Conservation (phyloP, 441 rosid genomes). For the Omphalea diandra region DNA sequence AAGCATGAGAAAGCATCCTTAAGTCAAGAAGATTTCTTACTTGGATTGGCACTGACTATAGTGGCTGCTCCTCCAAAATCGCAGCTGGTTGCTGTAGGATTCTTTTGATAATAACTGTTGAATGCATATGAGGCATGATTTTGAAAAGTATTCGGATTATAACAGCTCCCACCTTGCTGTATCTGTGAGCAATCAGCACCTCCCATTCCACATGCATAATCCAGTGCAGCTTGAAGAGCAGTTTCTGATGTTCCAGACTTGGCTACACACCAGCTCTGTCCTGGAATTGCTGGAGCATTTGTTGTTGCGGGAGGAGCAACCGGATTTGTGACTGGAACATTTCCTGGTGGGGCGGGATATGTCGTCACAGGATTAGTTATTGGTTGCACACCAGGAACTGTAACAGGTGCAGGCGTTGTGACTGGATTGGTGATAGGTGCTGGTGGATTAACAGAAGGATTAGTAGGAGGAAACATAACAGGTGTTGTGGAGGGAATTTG, state of each 20-base stretch:
- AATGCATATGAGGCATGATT: constrained; percentile 92
- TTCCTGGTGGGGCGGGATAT: constrained; percentile 59
- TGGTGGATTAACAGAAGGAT: constrained; percentile 33
- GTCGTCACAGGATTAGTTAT: constrained; percentile 80
- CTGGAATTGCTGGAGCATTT: constrained; percentile 62
- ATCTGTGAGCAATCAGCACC: constrained; percentile 89
- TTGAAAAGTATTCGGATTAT: constrained; percentile 62
- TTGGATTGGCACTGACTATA: constrained; percentile 64
- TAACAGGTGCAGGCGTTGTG: constrained; percentile 39
- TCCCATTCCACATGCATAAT: constrained; percentile 94
- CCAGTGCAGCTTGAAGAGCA: constrained; percentile 70
- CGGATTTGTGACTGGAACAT: constrained; percentile 50
- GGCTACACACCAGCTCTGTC: constrained; percentile 93
- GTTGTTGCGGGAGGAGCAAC: constrained; percentile 57
- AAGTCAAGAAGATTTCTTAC: constrained; percentile 44
- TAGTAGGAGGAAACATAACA: constrained; percentile 28
- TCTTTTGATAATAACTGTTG: constrained; percentile 91
- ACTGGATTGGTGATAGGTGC: constrained; percentile 40
- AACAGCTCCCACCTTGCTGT: constrained; percentile 84
- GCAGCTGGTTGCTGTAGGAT: constrained; percentile 76
- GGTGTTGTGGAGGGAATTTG: constrained; percentile 44
- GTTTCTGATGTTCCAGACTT: constrained; percentile 53
- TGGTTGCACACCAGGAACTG: constrained; percentile 57
- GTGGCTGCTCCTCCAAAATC: constrained; percentile 84
- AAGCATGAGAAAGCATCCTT: constrained; percentile 7